A percentile compares a stretch with the other conserved stretches of the same genome.
These are phyloP conservation scores for Acer saccharum DNA, from an alignment of 345 rosid species.

Conservation along the genomic window DNA sequence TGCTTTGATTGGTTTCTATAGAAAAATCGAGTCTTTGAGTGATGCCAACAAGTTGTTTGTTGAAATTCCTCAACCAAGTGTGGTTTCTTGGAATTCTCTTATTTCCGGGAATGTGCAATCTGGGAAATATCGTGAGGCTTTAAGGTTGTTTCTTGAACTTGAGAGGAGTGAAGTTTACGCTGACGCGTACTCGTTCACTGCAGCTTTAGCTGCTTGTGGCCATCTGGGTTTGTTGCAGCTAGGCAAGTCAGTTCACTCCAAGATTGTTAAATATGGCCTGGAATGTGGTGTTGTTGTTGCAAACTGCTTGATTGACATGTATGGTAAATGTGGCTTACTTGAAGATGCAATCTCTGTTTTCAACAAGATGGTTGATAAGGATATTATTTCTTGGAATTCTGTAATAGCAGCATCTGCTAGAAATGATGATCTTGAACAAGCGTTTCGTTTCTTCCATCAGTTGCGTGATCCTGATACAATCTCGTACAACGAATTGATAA, in stretches of 20 bases:
- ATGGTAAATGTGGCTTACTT: conserved; percentile 71
- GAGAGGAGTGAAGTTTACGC: conserved; percentile 47
- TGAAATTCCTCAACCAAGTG: conserved; percentile 74
- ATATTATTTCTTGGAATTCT: conserved; percentile 79
- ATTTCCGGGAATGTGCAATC: conserved; percentile 57
- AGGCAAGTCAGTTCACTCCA: conserved; percentile 61
- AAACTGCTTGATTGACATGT: conserved; percentile 83
- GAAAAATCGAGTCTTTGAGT: conserved; percentile 31
- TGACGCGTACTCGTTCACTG: conserved; percentile 63
- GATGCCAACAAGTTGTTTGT: conserved; percentile 60
- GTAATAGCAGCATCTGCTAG: conserved; percentile 73
- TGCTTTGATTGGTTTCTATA: conserved; percentile 54
- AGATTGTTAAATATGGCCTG: conserved; percentile 55
- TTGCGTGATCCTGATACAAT: conserved; percentile 72
- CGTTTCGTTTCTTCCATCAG: conserved; percentile 46
- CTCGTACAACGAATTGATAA: conserved; percentile 72
- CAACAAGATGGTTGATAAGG: conserved; percentile 49
- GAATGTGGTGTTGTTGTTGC: conserved; percentile 45
- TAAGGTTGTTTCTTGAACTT: conserved; percentile 55
- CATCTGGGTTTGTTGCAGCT: conserved; percentile 36
- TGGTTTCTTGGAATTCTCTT: conserved; percentile 78
- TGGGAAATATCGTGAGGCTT: conserved; percentile 49
- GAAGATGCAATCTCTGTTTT: conserved; percentile 59
- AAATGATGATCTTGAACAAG: conserved; percentile 54
- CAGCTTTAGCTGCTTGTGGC: conserved; percentile 68